Evolutionary conservation across 805 yeast genomes (phyloP).

Genomic region (Jamesozyma lodderae): DNA sequence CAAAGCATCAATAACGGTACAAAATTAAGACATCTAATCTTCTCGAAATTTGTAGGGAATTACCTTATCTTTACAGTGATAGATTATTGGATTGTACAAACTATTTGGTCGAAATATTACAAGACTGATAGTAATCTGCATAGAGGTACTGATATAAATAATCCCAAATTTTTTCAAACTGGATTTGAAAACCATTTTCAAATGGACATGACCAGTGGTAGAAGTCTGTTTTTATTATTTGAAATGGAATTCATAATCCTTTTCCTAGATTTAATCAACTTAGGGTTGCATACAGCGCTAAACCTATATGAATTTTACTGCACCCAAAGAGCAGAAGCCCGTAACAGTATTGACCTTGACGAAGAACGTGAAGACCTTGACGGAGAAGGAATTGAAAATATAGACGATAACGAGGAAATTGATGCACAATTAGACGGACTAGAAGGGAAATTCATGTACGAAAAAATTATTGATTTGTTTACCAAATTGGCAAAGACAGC

Average conservation of each 20-base stretch:
- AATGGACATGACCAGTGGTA: neutral
- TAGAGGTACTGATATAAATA: neutral
- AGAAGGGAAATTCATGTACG: conserved; percentile 58
- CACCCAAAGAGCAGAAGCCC: conserved; percentile 2
- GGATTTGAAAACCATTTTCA: neutral
- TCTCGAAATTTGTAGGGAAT: conserved; percentile 26
- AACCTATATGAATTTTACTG: conserved; percentile 45
- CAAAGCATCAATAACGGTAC: conserved; percentile 34
- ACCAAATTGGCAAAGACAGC: conserved; percentile 41
- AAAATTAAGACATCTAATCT: conserved; percentile 25
- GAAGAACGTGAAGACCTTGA: conserved; percentile 1
- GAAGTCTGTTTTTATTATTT: conserved; percentile 48
- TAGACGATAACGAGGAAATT: conserved; percentile 42
- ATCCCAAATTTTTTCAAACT: no score
- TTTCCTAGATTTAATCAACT: conserved; percentile 40
- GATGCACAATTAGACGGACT: conserved; percentile 34
- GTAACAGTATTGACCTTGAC: neutral
- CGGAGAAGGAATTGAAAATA: conserved; percentile 10
- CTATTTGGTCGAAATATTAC: neutral
- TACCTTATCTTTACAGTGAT: conserved; percentile 36
- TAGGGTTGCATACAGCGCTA: conserved; percentile 15
- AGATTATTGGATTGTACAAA: conserved; percentile 34
- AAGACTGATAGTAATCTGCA: neutral
- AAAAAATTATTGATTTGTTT: conserved; percentile 47
- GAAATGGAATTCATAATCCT: conserved; percentile 70